Evolutionary conservation across 331 rosid genomes (phyloP).

Genomic region (Stylosanthes scabra): DNA sequence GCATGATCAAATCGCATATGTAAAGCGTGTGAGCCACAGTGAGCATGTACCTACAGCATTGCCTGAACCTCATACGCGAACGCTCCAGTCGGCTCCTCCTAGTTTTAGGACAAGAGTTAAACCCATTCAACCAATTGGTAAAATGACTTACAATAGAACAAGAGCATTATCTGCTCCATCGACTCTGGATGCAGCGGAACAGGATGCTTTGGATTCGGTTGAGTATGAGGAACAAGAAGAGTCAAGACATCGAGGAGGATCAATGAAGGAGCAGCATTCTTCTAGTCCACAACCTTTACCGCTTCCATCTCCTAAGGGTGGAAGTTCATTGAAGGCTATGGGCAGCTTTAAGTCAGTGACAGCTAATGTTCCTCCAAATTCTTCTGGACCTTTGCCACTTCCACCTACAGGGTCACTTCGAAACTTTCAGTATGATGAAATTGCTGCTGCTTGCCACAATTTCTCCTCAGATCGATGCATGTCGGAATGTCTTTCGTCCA

Average conservation of each 20-base stretch:
- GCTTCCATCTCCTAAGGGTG: constrained; percentile 81
- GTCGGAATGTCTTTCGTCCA: constrained; percentile 89
- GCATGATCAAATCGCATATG: constrained; percentile 50
- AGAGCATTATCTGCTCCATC: constrained; percentile 96
- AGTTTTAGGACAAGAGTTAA: constrained; percentile 94
- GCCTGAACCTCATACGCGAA: constrained; percentile 76
- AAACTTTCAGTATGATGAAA: constrained; percentile 74
- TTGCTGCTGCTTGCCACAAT: constrained; percentile 82
- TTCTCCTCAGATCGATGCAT: constrained; percentile 83
- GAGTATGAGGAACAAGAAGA: constrained; percentile 89
- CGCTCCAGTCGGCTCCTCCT: constrained; percentile 95
- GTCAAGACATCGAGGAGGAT: constrained; percentile 57
- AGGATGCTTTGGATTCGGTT: constrained; percentile 63
- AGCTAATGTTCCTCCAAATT: constrained; percentile 69
- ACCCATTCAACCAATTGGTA: constrained; percentile 64
- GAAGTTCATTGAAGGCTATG: constrained; percentile 56
- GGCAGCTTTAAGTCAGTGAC: constrained; percentile 79
- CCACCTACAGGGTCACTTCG: constrained; percentile 77
- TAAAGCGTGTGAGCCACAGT: constrained; percentile 55
- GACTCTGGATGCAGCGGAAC: constrained; percentile 93
- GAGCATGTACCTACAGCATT: constrained; percentile 69
- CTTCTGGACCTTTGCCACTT: constrained; percentile 90
- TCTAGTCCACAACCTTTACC: constrained; percentile 94
- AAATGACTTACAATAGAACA: constrained; percentile 54
- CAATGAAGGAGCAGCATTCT: constrained; percentile 63